Conservation (phyloP, 2,329 filamentous ascomycete genomes). For the Diaporthe ilicicola region DNA sequence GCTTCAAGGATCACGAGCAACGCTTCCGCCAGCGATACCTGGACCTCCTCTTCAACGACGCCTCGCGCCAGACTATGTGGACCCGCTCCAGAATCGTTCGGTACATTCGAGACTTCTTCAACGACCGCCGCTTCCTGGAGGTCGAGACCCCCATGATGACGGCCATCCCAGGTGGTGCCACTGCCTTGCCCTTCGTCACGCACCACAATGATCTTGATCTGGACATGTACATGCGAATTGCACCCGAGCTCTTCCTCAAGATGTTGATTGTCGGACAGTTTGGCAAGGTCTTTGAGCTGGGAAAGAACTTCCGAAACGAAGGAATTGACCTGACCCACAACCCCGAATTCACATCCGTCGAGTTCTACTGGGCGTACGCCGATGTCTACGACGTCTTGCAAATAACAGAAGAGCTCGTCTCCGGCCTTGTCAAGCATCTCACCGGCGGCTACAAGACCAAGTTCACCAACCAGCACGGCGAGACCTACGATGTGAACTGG, state of each 20-base stretch:
- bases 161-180: constrained; percentile 92
- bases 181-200: constrained; percentile 92
- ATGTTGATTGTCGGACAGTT: constrained; percentile 93
- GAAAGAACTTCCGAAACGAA: constrained; percentile 95
- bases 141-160: constrained; percentile 99
- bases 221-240: constrained; percentile 93
- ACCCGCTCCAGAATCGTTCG: constrained; percentile 87
- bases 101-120: constrained; percentile 89
- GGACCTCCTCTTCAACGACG: constrained; percentile 96
- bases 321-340: constrained; percentile 94
- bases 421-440: constrained; percentile 85
- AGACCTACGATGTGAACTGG: constrained; percentile 95
- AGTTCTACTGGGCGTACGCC: constrained; percentile 96
- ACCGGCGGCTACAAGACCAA: constrained; percentile 86
- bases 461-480: constrained; percentile 86
- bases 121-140: constrained; percentile 87
- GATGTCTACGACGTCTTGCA: constrained; percentile 93
- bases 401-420: constrained; percentile 92
- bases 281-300: constrained; percentile 94
- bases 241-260: constrained; percentile 97
- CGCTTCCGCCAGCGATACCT: constrained; percentile 93
- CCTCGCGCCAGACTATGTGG: constrained; percentile 82
- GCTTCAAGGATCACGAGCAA: constrained; percentile 94
- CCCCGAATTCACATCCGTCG: constrained; percentile 96
- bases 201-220: constrained; percentile 96